These are phyloP conservation scores for Talaromyces wortmannii DNA, from an alignment of 495 filamentous ascomycete genomes.

Conservation along the genomic window DNA sequence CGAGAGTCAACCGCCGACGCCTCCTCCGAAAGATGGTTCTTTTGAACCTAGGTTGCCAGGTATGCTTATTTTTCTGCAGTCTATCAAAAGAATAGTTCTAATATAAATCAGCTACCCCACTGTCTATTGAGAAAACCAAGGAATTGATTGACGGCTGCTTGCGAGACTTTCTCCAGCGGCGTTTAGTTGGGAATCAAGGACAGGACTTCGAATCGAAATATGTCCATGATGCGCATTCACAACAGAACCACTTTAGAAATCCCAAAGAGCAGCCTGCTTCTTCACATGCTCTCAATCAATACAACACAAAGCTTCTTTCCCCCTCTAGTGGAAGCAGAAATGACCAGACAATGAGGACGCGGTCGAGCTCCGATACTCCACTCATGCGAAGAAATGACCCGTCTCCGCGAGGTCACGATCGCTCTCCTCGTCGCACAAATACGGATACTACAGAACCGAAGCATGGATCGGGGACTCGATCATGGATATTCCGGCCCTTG, in stretches of 20 bases:
- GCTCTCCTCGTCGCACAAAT: not conserved
- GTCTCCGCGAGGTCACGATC: conserved; percentile 8
- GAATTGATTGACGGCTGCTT: conserved; percentile 48
- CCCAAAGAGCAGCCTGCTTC: not conserved
- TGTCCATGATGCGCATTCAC: not conserved
- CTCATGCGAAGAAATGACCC: conserved; percentile 11
- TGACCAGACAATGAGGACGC: conserved; percentile 12
- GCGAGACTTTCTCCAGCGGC: conserved; percentile 38
- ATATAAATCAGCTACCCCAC: conserved; percentile 16
- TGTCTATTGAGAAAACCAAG: conserved; percentile 43
- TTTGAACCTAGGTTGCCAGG: not conserved
- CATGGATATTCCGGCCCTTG: conserved; percentile 56
- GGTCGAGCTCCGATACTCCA: conserved; percentile 24
- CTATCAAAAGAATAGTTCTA: not conserved
- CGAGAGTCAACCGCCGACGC: conserved; percentile 1
- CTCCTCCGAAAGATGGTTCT: conserved; percentile 17
- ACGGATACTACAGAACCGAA: not conserved
- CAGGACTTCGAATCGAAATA: not conserved
- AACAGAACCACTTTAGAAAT: not conserved
- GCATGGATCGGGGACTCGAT: conserved; percentile 7
- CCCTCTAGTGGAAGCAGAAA: conserved; percentile 1
- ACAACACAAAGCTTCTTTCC: not conserved
- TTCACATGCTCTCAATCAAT: not conserved
- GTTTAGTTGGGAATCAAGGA: not conserved
- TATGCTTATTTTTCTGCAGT: not conserved